Evolutionary conservation across 2,329 filamentous ascomycete genomes (phyloP), one percentile per base, ranked within the genome.

Genomic region (Aspergillus sp.): DNA sequence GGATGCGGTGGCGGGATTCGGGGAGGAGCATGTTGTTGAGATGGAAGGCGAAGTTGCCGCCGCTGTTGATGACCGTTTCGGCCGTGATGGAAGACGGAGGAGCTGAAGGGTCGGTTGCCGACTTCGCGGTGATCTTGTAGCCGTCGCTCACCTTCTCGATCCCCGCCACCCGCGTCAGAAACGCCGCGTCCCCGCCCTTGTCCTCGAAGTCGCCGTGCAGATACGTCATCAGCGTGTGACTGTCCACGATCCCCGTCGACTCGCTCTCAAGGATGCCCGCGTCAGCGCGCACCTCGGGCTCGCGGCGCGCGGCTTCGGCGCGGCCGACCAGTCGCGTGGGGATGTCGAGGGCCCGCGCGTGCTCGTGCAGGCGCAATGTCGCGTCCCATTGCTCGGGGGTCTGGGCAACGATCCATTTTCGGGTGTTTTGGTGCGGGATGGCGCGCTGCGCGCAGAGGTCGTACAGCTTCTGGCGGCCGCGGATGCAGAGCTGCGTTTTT

Each of bases 391-490:
- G 84, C 29, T 63, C 64, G 1, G 69, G 68, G 32, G 78, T 81
- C 64, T 96, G 91, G 1, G 89, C 89, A 1, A 96, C 83, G 49
- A 96, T 82, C 88, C 89, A 95, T 66, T 95, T 96, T 38, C 86
- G 86, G 15, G 78, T 82, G 53, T 80, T 80, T 33, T 70, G 70
- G 61, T 91, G 74, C 0, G 76, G 75, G 31, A 98, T 81, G 36
- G 61, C 59, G 48, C 83, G 67, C 35, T 64, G 64, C 4, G 64
- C 60, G 65, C 89, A 95, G 26, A 93, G 74, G 3, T 68, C 70
- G 61, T 98, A 98, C 37, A 96, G 68, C 55, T 86, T 68, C 19
- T 79, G 55, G 46, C 80, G 80, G 38, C 91, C 91, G 19, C 68
- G 66, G 42, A 95, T 69, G 63, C 91, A 98, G 8, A 98, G 74